Conservation (phyloP, 2,329 filamentous ascomycete genomes). For the Verticillium albo-atrum region DNA sequence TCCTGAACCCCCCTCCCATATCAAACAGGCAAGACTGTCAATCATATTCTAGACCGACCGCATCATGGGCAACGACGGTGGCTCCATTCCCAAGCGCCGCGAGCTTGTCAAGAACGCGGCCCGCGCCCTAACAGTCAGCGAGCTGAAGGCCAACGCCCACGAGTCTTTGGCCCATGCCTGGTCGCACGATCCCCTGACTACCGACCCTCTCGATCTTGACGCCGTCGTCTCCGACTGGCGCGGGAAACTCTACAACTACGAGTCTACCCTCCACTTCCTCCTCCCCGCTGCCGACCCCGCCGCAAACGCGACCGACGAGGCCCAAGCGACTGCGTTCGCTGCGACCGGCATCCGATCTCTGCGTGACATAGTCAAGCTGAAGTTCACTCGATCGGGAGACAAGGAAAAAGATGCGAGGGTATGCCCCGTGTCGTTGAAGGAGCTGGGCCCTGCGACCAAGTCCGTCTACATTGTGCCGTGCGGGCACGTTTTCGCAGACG, state of each 20-base stretch:
- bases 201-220: constrained; percentile 61
- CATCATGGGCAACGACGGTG: constrained; percentile 95
- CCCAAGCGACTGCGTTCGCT: constrained; percentile 32
- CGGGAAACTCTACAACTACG: constrained; percentile 92
- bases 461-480: constrained; percentile 91
- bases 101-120: constrained; percentile 95
- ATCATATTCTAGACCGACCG: too few relatives aligned
- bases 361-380: constrained; percentile 82
- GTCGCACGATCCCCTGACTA: constrained; percentile 83
- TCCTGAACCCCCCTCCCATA: too few relatives aligned
- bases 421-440: constrained; percentile 84
- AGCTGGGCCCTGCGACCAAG: constrained; percentile 73
- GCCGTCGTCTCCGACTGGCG: constrained; percentile 80
- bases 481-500: constrained; percentile 89
- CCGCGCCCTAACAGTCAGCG: constrained; percentile 72
- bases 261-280: constrained; percentile 67
- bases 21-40: too few relatives aligned
- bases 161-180: constrained; percentile 85
- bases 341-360: constrained; percentile 68
- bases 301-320: constrained; percentile 19
- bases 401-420: constrained; percentile 58
- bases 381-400: constrained; percentile 47
- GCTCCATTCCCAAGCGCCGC: constrained; percentile 89
- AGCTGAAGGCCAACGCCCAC: constrained; percentile 82
- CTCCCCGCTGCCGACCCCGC: constrained; percentile 37